These are phyloP conservation scores for Elsinoe australis DNA, from an alignment of 2,329 filamentous ascomycete species.

Conservation along the genomic window DNA sequence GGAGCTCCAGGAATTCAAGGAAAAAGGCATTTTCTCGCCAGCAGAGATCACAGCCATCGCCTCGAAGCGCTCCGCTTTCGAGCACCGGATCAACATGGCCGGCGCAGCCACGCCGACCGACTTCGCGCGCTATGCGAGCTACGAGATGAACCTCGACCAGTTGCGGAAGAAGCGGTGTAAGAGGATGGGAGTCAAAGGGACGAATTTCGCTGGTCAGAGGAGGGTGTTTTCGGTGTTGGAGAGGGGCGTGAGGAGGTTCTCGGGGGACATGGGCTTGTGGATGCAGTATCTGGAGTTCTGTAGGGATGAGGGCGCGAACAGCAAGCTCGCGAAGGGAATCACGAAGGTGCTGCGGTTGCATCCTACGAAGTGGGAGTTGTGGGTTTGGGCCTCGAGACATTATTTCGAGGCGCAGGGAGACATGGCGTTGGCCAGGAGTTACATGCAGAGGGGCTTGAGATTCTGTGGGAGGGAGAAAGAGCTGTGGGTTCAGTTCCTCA, in stretches of 20 bases:
- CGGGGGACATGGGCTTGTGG: conserved; percentile 75
- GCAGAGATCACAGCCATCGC: conserved; percentile 87
- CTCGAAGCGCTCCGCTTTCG: conserved; percentile 83
- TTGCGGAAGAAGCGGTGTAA: conserved; percentile 76
- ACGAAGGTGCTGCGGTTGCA: conserved; percentile 72
- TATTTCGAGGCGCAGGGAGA: conserved; percentile 73
- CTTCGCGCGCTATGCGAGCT: conserved; percentile 74
- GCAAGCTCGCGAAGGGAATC: conserved; percentile 53
- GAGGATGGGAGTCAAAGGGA: conserved; percentile 67
- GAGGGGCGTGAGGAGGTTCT: conserved; percentile 74
- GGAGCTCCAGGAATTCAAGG: conserved; percentile 84
- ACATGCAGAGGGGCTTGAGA: conserved; percentile 81
- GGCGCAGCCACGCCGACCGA: conserved; percentile 63
- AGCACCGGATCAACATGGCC: conserved; percentile 80
- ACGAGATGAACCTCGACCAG: conserved; percentile 60
- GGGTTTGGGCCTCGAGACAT: conserved; percentile 74
- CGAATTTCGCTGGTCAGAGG: conserved; percentile 60
- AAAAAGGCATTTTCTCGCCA: conserved; percentile 83
- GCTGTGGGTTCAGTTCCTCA: conserved; percentile 84
- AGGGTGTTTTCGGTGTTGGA: conserved; percentile 87
- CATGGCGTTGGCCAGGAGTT: conserved; percentile 74
- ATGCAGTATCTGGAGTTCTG: conserved; percentile 82
- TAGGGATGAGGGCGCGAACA: conserved; percentile 55
- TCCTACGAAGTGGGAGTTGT: conserved; percentile 73
- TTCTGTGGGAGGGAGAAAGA: conserved; percentile 71